phyloP scores from a whole-genome alignment of 208 protist species.

The Naegleria gruberi region DNA sequence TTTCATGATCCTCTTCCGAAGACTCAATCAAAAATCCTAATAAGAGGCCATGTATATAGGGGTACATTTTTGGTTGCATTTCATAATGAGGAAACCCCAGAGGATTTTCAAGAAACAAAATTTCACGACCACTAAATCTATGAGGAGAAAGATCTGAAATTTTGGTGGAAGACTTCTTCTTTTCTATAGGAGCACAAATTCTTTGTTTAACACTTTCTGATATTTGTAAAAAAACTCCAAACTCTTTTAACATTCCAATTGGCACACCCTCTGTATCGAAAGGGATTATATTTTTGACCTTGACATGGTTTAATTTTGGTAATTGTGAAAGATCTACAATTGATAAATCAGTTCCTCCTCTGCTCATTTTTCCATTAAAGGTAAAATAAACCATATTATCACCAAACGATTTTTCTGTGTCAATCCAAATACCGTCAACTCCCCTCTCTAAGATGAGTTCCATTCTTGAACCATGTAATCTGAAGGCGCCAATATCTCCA shows the following conservation, averaged over 20 bases:
- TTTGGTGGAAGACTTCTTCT: background rate
- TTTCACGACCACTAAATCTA: background rate
- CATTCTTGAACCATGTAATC: background rate
- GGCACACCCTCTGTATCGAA: background rate
- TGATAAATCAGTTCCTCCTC: background rate
- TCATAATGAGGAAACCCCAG: background rate
- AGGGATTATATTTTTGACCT: background rate
- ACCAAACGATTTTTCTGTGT: background rate
- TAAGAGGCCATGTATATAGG: background rate
- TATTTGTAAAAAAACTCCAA: background rate
- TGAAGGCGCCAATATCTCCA: background rate
- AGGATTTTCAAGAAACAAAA: background rate
- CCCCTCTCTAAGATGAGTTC: background rate
- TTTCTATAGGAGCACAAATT: background rate
- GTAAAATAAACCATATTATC: background rate
- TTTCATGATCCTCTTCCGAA: background rate
- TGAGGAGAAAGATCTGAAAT: background rate
- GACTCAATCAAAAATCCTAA: background rate
- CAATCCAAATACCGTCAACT: slow-evolving; percentile 6
- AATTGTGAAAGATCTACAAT: background rate
- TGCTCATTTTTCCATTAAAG: background rate
- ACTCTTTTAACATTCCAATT: background rate
- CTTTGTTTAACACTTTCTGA: background rate
- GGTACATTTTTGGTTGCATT: slow-evolving; percentile 19
- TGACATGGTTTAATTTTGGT: background rate